A percentile compares a stretch with the other conserved stretches of the same genome.
Evolutionary conservation across 2,329 filamentous ascomycete genomes (phyloP).

Genomic region (Elsinoe perseae): DNA sequence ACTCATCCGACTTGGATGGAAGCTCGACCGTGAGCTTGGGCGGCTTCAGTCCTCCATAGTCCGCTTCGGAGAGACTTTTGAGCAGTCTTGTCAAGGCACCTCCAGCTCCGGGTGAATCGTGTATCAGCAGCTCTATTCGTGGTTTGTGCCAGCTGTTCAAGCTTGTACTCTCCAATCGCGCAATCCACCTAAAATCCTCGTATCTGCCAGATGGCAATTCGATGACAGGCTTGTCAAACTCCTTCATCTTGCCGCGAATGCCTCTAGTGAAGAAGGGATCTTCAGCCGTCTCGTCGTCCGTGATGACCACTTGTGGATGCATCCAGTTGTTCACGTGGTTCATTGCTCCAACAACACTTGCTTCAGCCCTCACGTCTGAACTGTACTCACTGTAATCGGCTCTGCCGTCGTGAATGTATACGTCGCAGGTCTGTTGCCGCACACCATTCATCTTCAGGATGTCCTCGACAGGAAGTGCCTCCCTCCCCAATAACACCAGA

Average conservation of each 20-base stretch:
- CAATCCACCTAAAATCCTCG: conserved; percentile 66
- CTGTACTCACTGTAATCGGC: conserved; percentile 65
- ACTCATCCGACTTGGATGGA: conserved; percentile 59
- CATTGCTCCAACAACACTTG: conserved; percentile 57
- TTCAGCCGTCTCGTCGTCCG: conserved; percentile 61
- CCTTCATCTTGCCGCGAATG: conserved; percentile 48
- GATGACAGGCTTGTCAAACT: conserved; percentile 56
- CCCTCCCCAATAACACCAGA: conserved; percentile 68
- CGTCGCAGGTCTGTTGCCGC: conserved; percentile 55
- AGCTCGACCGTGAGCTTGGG: conserved; percentile 82
- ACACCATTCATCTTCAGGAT: conserved; percentile 73
- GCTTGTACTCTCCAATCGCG: conserved; percentile 64
- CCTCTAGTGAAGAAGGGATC: conserved; percentile 59
- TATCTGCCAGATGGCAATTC: conserved; percentile 60
- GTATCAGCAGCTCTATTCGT: conserved; percentile 74
- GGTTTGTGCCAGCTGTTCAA: conserved; percentile 70
- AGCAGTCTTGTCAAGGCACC: conserved; percentile 71
- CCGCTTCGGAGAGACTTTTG: conserved; percentile 63
- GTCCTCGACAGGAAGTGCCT: conserved; percentile 59
- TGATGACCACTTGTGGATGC: conserved; percentile 67
- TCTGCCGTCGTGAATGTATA: conserved; percentile 65
- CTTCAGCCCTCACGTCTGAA: conserved; percentile 60
- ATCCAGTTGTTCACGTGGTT: conserved; percentile 65
- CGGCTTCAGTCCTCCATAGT: conserved; percentile 61
- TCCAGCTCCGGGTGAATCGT: conserved; percentile 61